These are phyloP conservation scores for Andrographis paniculata DNA, from an alignment of 305 asterid species.

Conservation along the genomic window DNA sequence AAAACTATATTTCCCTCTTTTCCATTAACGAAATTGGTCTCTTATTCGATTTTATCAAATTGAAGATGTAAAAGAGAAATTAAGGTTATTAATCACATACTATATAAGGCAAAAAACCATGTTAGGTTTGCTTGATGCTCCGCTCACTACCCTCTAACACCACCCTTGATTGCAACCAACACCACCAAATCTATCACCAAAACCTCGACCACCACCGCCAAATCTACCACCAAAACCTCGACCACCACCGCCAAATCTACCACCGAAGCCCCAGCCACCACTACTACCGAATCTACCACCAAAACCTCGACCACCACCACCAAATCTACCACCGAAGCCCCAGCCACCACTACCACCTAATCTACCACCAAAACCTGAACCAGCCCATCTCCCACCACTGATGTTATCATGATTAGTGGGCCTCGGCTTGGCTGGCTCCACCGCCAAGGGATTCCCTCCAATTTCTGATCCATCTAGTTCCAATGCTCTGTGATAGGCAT, in stretches of 20 bases:
- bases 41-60: too few species aligned
- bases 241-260: conserved; percentile 28
- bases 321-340: conserved; percentile 26
- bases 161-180: not conserved
- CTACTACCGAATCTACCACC: conserved; percentile 22
- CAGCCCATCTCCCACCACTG: conserved; percentile 30
- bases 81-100: too few species aligned
- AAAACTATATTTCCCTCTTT: not conserved
- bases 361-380: too few species aligned
- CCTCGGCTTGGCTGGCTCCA: conserved; percentile 67
- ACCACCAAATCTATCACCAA: not conserved
- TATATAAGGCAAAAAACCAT: too few species aligned
- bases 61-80: too few species aligned
- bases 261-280: conserved; percentile 21
- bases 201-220: conserved; percentile 19
- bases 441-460: conserved; percentile 31
- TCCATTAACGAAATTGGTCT: not conserved
- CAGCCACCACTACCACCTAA: conserved; percentile 30
- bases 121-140: too few species aligned
- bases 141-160: too few species aligned
- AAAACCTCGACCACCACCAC: conserved; percentile 20
- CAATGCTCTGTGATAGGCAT: conserved; percentile 43
- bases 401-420: conserved; percentile 23
- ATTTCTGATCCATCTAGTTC: conserved; percentile 44
- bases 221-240: conserved; percentile 23